Conservation (phyloP, 495 filamentous ascomycete genomes). For the Chaetomium fimeti region DNA sequence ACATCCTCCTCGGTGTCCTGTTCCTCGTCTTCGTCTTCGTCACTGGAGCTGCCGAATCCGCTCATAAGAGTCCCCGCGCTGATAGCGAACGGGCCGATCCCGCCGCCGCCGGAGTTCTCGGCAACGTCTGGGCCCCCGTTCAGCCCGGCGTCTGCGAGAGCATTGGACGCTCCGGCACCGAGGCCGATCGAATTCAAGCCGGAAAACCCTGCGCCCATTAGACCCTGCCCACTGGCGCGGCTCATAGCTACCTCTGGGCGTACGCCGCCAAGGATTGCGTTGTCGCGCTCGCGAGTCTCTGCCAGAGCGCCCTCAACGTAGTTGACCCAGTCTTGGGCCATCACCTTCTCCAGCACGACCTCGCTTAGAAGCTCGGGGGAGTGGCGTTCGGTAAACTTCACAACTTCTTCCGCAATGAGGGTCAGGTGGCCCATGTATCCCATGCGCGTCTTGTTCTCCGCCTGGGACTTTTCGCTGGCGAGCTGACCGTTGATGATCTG, state of each 20-base stretch:
- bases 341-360: slow-evolving; percentile 80
- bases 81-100: slow-evolving; percentile 64
- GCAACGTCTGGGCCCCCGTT: slow-evolving; percentile 72
- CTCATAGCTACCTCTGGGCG: slow-evolving; percentile 78
- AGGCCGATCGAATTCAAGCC: slow-evolving; percentile 46
- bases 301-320: slow-evolving; percentile 94
- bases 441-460: slow-evolving; percentile 79
- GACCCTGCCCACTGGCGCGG: slow-evolving; percentile 33
- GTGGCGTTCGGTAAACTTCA: slow-evolving; percentile 95
- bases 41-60: slow-evolving; percentile 93
- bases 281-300: slow-evolving; percentile 93
- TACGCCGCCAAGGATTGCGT: slow-evolving; percentile 96
- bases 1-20: slow-evolving; percentile 75
- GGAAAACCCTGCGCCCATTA: slow-evolving; percentile 46
- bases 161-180: slow-evolving; percentile 58
- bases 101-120: slow-evolving; percentile 61
- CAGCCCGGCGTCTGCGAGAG: slow-evolving; percentile 72
- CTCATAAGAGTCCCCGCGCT: slow-evolving; percentile 72
- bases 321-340: slow-evolving; percentile 83
- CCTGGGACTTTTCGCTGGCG: slow-evolving; percentile 79
- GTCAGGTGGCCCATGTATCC: slow-evolving; percentile 99
- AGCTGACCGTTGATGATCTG: slow-evolving; percentile 88
- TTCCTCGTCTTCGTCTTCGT: slow-evolving; percentile 95
- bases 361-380: slow-evolving; percentile 83
- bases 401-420: slow-evolving; percentile 95